A percentile compares a stretch with the other conserved stretches of the same genome.
Evolutionary conservation across 73 alveolate species (phyloP).

Genomic region (Paramecium sonneborni): DNA sequence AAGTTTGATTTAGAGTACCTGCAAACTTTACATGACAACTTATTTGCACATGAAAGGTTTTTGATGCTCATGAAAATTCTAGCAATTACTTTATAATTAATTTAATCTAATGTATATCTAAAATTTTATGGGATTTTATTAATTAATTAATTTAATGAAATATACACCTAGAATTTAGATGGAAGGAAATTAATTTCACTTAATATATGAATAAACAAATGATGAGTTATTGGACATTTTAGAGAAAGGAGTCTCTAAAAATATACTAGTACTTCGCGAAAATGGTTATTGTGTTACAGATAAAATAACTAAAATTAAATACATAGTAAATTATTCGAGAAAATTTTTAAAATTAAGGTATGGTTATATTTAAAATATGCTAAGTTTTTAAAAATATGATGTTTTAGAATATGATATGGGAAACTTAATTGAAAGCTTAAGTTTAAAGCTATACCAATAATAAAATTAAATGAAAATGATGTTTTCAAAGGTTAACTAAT

Average conservation of each 20-base stretch:
- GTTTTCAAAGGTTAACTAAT: not conserved
- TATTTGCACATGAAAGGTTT: conserved; percentile 6
- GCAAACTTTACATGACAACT: conserved; percentile 23
- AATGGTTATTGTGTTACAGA: not conserved
- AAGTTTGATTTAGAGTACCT: not conserved
- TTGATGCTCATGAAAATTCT: not conserved
- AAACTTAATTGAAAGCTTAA: not conserved
- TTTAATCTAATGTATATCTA: not conserved
- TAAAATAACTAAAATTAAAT: not conserved
- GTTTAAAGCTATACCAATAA: not conserved
- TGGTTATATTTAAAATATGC: not conserved
- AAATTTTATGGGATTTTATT: not conserved
- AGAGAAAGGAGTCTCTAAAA: not conserved
- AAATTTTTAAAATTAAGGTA: not conserved
- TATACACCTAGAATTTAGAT: not conserved
- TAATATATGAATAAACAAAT: not conserved
- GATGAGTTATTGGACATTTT: not conserved
- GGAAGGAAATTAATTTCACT: not conserved
- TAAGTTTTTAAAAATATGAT: not conserved
- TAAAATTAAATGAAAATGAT: not conserved
- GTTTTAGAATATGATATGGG: not conserved
- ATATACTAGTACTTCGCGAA: not conserved
- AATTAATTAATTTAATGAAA: not conserved
- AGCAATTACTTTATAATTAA: not conserved
- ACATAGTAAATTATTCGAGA: not conserved